These are phyloP conservation scores for Plasmodium ovale DNA, from an alignment of 169 alveolate genomes.

Conservation along the genomic window DNA sequence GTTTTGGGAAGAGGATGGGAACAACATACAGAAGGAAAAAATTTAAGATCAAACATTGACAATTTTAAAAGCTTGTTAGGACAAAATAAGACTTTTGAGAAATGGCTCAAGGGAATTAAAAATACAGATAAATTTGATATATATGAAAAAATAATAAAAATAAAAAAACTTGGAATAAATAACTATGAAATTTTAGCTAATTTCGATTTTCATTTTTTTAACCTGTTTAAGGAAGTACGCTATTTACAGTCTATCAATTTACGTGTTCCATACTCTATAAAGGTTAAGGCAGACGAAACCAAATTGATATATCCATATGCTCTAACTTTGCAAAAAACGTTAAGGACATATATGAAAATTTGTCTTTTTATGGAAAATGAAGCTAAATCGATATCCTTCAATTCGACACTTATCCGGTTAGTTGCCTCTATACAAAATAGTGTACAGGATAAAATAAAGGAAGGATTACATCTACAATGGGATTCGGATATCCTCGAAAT, in stretches of 20 bases:
- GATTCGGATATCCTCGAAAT: conserved; percentile 80
- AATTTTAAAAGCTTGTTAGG: conserved; percentile 89
- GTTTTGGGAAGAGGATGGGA: conserved; percentile 96
- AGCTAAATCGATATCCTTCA: conserved; percentile 46
- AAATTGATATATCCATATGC: conserved; percentile 92
- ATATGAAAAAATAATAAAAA: conserved; percentile 63
- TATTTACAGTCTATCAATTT: conserved; percentile 85
- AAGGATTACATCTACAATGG: conserved; percentile 80
- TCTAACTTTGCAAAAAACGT: conserved; percentile 88
- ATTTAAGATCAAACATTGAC: conserved; percentile 93
- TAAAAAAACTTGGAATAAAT: conserved; percentile 68
- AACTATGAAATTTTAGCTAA: conserved; percentile 80
- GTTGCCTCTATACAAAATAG: conserved; percentile 71
- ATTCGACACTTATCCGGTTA: conserved; percentile 39
- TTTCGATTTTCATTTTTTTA: conserved; percentile 77
- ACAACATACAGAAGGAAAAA: conserved; percentile 94
- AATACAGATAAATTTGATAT: conserved; percentile 74
- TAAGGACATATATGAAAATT: conserved; percentile 87
- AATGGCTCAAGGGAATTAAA: conserved; percentile 73
- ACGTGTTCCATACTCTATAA: conserved; percentile 91
- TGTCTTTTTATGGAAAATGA: conserved; percentile 71
- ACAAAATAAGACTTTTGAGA: conserved; percentile 84
- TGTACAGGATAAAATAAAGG: conserved; percentile 78
- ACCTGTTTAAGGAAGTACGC: conserved; percentile 85
- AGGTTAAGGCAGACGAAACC: conserved; percentile 93